A percentile compares a stretch with the other conserved stretches of the same genome.
Conservation (phyloP, 495 filamentous ascomycete genomes). For the Annulohypoxylon maeteangense region DNA sequence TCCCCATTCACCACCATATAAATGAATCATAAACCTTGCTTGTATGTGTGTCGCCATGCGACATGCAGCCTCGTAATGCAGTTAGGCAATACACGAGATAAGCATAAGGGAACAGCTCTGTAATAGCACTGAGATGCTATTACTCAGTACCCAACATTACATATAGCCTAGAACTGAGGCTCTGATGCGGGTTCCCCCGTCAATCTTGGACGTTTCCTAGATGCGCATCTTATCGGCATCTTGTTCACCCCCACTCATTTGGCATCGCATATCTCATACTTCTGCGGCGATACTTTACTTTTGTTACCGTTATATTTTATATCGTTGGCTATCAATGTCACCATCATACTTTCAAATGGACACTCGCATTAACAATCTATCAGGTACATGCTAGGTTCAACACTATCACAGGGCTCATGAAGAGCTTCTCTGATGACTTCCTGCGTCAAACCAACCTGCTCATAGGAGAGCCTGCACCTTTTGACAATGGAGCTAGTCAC, state of each 20-base stretch:
- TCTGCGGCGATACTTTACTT: background rate
- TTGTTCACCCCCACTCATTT: background rate
- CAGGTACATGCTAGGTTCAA: constrained; percentile 79
- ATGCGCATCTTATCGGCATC: background rate
- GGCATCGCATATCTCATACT: background rate
- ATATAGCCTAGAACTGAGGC: background rate
- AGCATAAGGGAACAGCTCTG: background rate
- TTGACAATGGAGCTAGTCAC: constrained; percentile 57
- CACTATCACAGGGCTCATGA: constrained; percentile 77
- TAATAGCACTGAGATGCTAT: background rate
- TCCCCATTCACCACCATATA: background rate
- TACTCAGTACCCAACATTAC: background rate
- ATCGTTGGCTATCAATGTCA: background rate
- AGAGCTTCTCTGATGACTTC: constrained; percentile 79
- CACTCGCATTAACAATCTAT: constrained; percentile 41
- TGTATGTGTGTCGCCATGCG: background rate
- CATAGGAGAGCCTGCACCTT: constrained; percentile 67
- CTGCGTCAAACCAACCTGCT: constrained; percentile 83
- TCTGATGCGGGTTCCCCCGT: background rate
- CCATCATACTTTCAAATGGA: background rate
- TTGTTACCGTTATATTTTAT: background rate
- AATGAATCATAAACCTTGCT: background rate
- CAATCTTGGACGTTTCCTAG: background rate
- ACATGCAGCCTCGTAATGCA: background rate
- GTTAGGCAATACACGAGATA: background rate